Percentiles rank a stretch among this genome's conserved stretches.
phyloP scores from a whole-genome alignment of 2,329 filamentous ascomycete genomes.

The Hymenoscyphus linearis region DNA sequence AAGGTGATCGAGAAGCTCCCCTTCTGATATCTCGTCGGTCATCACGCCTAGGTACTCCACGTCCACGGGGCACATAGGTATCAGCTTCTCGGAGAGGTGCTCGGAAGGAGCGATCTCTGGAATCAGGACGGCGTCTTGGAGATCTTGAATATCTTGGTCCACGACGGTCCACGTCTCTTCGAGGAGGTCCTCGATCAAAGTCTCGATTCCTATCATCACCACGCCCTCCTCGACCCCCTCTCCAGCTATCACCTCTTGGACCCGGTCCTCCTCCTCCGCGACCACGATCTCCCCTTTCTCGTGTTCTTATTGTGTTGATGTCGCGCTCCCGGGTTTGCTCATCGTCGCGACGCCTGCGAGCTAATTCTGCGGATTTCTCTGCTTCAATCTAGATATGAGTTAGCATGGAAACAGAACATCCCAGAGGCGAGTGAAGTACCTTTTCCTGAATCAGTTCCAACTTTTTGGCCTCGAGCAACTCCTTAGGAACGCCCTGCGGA shows the following conservation, averaged over 20 bases:
- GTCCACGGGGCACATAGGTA: conserved; percentile 32
- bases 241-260: conserved; percentile 37
- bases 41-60: conserved; percentile 26
- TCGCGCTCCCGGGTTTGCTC: conserved; percentile 68
- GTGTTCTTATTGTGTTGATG: conserved; percentile 60
- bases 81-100: conserved; percentile 27
- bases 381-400: conserved; percentile 62
- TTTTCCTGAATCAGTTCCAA: conserved; percentile 91
- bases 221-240: conserved; percentile 43
- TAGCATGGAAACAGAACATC: conserved; percentile 7
- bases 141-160: conserved; percentile 41
- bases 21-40: conserved; percentile 22
- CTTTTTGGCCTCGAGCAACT: conserved; percentile 94
- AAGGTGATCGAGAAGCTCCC: conserved; percentile 22
- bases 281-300: conserved; percentile 47
- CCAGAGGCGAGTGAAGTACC: conserved; percentile 45
- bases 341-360: conserved; percentile 65
- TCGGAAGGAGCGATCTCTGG: conserved; percentile 32
- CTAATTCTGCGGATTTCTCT: conserved; percentile 73
- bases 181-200: conserved; percentile 34
- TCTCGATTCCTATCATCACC: conserved; percentile 36
- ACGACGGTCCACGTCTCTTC: conserved; percentile 39
- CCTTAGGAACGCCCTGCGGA: conserved; percentile 86
- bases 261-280: conserved; percentile 37
- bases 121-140: conserved; percentile 34